Evolutionary conservation across 2,329 filamentous ascomycete species (phyloP).

Genomic region (Claviceps capensis): DNA sequence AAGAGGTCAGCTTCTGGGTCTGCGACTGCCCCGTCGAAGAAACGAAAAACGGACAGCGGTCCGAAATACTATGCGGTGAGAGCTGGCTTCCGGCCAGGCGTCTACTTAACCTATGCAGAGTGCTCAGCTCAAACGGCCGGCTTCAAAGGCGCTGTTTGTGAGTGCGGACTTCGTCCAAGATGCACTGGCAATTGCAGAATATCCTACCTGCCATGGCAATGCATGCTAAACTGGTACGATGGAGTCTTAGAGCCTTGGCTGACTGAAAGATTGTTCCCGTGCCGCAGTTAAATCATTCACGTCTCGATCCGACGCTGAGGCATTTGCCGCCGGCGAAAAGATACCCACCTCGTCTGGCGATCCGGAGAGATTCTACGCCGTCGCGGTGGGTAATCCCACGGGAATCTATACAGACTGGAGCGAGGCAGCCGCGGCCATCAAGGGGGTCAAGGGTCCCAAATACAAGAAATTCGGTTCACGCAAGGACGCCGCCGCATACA

Average conservation of each 20-base stretch:
- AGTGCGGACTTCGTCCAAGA: conserved; percentile 20
- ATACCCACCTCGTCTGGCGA: conserved; percentile 24
- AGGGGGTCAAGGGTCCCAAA: conserved; percentile 54
- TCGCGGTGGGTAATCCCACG: conserved; percentile 42
- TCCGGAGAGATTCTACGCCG: conserved; percentile 42
- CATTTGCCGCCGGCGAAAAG: conserved; percentile 52
- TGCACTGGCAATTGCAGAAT: background rate
- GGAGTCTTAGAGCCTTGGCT: too few species aligned
- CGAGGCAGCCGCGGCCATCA: conserved; percentile 59
- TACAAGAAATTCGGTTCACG: conserved; percentile 56
- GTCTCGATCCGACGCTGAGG: conserved; percentile 60
- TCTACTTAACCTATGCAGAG: conserved; percentile 49
- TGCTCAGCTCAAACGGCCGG: conserved; percentile 47
- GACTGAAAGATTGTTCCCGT: background rate
- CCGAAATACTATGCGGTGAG: conserved; percentile 52
- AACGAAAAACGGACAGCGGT: conserved; percentile 32
- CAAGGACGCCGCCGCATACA: conserved; percentile 66
- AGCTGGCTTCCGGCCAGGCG: conserved; percentile 40
- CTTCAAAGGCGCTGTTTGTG: conserved; percentile 53
- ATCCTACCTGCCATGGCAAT: too few species aligned
- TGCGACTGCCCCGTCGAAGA: conserved; percentile 21
- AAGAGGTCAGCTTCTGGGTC: conserved; percentile 17
- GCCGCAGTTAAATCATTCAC: conserved; percentile 67
- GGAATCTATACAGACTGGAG: conserved; percentile 54
- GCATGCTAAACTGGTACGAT: too few species aligned